These are phyloP conservation scores for Pythium dissimile DNA, from an alignment of 352 stramenopile genomes.

Conservation along the genomic window DNA sequence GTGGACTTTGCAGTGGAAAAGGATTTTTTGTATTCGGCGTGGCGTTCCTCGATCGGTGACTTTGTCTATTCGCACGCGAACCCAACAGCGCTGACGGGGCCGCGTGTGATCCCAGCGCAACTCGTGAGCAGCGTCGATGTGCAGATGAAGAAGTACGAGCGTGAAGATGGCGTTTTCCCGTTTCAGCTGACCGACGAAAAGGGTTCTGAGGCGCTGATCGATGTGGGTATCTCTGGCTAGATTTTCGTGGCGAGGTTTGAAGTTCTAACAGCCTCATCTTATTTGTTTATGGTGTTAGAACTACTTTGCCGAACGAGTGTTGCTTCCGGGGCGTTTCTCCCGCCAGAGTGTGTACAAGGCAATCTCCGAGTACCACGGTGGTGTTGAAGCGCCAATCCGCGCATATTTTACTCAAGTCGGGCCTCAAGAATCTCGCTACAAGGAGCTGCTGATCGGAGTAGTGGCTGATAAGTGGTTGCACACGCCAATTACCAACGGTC, in stretches of 20 bases:
- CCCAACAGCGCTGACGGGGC: slow-evolving; percentile 63
- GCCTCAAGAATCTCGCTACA: slow-evolving; percentile 56
- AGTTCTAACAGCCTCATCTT: not conserved
- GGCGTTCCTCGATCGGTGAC: slow-evolving; percentile 55
- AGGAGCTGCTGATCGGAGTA: slow-evolving; percentile 51
- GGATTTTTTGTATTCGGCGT: slow-evolving; percentile 66
- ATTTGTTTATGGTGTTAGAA: slow-evolving; percentile 22
- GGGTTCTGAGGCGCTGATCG: slow-evolving; percentile 31
- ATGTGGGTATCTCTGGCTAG: slow-evolving; percentile 28
- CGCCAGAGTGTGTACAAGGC: slow-evolving; percentile 62
- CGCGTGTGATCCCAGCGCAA: slow-evolving; percentile 45
- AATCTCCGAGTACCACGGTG: slow-evolving; percentile 39
- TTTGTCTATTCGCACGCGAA: slow-evolving; percentile 65
- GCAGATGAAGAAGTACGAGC: slow-evolving; percentile 64
- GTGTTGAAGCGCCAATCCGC: slow-evolving; percentile 26
- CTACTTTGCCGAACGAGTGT: slow-evolving; percentile 54
- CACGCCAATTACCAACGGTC: not conserved
- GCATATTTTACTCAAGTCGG: slow-evolving; percentile 32
- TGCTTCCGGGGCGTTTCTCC: slow-evolving; percentile 65
- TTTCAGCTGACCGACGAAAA: slow-evolving; percentile 59
- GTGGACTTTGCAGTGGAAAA: slow-evolving; percentile 73
- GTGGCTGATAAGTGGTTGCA: slow-evolving; percentile 40
- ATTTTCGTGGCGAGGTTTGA: too few relatives aligned
- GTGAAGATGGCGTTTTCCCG: slow-evolving; percentile 49
- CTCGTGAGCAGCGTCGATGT: slow-evolving; percentile 51